A percentile compares a stretch with the other conserved stretches of the same genome.
These are phyloP conservation scores for Hypoxylon rickii DNA, from an alignment of 495 filamentous ascomycete genomes.

Conservation along the genomic window DNA sequence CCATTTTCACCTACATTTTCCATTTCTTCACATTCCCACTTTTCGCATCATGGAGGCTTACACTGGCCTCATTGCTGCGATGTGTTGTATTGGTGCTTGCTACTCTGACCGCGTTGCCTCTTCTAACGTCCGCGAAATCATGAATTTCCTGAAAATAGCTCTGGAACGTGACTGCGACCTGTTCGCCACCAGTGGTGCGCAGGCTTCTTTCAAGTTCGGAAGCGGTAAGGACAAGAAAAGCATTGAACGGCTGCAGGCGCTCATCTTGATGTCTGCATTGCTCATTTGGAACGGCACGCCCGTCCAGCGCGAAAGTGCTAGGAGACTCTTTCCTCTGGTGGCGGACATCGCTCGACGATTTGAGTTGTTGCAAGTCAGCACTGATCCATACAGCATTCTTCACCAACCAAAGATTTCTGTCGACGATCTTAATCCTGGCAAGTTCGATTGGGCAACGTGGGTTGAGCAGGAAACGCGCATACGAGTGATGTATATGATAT, in stretches of 20 bases:
- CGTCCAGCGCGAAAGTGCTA: slow-evolving; percentile 58
- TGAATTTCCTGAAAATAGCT: slow-evolving; percentile 56
- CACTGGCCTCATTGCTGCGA: slow-evolving; percentile 62
- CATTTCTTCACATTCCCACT: slow-evolving; percentile 70
- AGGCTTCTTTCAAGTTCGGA: slow-evolving; percentile 40
- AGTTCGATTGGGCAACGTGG: slow-evolving; percentile 65
- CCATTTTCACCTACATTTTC: slow-evolving; percentile 69
- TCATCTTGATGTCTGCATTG: slow-evolving; percentile 59
- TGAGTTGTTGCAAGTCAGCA: slow-evolving; percentile 54
- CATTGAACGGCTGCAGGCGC: slow-evolving; percentile 64
- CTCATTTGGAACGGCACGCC: slow-evolving; percentile 68
- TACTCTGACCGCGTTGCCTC: slow-evolving; percentile 62
- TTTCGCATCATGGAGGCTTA: slow-evolving; percentile 64
- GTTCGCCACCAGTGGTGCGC: slow-evolving; percentile 43
- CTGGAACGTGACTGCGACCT: slow-evolving; percentile 56
- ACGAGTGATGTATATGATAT: slow-evolving; percentile 63
- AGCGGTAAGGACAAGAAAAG: slow-evolving; percentile 43
- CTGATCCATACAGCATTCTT: slow-evolving; percentile 45
- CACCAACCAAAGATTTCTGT: slow-evolving; percentile 49
- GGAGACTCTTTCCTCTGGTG: slow-evolving; percentile 56
- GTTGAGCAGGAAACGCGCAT: slow-evolving; percentile 69
- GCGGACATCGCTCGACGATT: slow-evolving; percentile 55
- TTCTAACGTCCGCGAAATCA: slow-evolving; percentile 61
- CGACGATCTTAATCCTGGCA: slow-evolving; percentile 40
- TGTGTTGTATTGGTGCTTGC: slow-evolving; percentile 69